phyloP scores from a whole-genome alignment of 2,329 filamentous ascomycete genomes.

The Pyrenochaeta sp. region DNA sequence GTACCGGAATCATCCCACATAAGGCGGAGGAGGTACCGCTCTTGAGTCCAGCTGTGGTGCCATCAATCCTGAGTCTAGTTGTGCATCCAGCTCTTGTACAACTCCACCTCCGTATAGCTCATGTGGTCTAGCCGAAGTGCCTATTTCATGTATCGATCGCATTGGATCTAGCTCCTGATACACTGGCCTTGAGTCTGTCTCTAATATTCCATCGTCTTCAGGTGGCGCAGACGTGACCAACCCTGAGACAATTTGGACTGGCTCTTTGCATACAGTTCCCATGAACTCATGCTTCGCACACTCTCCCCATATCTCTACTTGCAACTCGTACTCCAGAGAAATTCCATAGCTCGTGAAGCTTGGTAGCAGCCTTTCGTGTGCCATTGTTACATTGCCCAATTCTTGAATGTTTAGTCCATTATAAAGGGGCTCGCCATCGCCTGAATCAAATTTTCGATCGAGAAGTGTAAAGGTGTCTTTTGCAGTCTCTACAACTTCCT shows the following conservation, averaged over 20 bases:
- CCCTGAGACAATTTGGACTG: constrained; percentile 28
- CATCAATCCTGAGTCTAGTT: constrained; percentile 4
- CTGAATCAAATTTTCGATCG: constrained; percentile 28
- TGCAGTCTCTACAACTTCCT: constrained; percentile 13
- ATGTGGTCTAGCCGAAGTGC: not conserved
- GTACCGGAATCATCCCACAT: not conserved
- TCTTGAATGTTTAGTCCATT: constrained; percentile 25
- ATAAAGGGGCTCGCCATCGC: constrained; percentile 20
- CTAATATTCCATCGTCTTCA: not conserved
- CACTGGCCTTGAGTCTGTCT: constrained; percentile 8
- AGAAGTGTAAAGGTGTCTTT: constrained; percentile 19
- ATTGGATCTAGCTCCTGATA: constrained; percentile 22
- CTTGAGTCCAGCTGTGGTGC: not conserved
- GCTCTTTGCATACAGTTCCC: constrained; percentile 20
- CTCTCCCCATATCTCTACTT: constrained; percentile 36
- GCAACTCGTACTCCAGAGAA: constrained; percentile 29
- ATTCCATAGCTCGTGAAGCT: constrained; percentile 41
- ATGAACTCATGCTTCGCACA: constrained; percentile 37
- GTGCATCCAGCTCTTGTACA: not conserved
- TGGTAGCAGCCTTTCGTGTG: constrained; percentile 18
- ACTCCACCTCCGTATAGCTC: not conserved
- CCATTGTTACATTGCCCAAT: constrained; percentile 13
- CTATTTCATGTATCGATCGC: not conserved
- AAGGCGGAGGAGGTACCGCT: constrained; percentile 8
- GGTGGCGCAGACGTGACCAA: constrained; percentile 5